These are phyloP conservation scores for Geranium brycei DNA, from an alignment of 345 rosid genomes.

Conservation along the genomic window DNA sequence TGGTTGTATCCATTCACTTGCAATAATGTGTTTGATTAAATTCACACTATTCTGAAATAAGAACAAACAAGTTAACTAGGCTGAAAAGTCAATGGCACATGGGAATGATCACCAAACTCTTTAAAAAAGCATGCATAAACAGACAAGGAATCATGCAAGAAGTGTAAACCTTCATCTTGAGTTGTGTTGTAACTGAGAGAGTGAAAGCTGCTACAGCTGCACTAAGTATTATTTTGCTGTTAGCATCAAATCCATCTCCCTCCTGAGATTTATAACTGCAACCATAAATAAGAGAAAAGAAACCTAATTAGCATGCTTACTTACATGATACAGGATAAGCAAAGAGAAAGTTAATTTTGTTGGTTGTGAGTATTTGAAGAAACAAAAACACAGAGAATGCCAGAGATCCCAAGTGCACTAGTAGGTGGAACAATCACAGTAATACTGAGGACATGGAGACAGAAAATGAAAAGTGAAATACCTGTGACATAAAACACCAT, in stretches of 20 bases:
- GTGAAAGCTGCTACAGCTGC: slow-evolving; percentile 61
- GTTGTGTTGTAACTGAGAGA: slow-evolving; percentile 44
- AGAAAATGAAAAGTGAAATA: slow-evolving; percentile 14
- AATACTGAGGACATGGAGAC: slow-evolving; percentile 8
- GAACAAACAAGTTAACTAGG: slow-evolving; percentile 13
- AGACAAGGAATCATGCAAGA: slow-evolving; percentile 4
- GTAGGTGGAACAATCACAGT: not conserved
- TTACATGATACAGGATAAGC: not conserved
- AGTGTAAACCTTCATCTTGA: slow-evolving; percentile 41
- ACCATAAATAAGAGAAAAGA: slow-evolving; percentile 4
- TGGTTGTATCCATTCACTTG: slow-evolving; percentile 47
- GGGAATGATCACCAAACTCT: not conserved
- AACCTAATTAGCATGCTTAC: slow-evolving; percentile 3
- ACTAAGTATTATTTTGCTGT: slow-evolving; percentile 28
- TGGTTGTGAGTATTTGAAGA: not conserved
- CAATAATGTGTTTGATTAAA: slow-evolving; percentile 38
- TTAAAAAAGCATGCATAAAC: slow-evolving; percentile 1
- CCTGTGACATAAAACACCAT: slow-evolving; percentile 38
- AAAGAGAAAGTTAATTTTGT: no score
- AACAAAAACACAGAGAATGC: not conserved
- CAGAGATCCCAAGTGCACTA: slow-evolving; percentile 2
- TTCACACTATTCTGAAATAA: slow-evolving; percentile 41
- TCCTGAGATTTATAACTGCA: slow-evolving; percentile 40
- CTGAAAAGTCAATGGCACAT: not conserved
- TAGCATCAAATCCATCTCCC: slow-evolving; percentile 31